Evolutionary conservation across 192 early-diverging fungal species (phyloP).

Genomic region (Dissophora globulifera): DNA sequence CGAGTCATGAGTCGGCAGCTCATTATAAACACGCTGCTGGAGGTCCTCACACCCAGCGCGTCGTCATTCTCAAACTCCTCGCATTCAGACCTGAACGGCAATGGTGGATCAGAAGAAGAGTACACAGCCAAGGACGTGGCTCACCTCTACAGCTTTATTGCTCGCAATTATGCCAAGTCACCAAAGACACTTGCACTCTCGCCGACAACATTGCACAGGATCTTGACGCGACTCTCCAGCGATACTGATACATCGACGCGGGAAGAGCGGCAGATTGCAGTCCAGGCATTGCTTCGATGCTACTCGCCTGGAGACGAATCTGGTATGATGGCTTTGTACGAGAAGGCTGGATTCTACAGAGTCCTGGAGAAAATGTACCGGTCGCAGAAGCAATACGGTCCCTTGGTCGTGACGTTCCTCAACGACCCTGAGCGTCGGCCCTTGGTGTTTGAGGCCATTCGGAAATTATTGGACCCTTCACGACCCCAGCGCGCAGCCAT

Average conservation of each 20-base stretch:
- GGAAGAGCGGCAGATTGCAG: constrained; percentile 63
- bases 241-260: constrained; percentile 58
- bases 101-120: constrained; percentile 12
- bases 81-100: constrained; percentile 19
- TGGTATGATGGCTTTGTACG: constrained; percentile 61
- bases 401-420: constrained; percentile 62
- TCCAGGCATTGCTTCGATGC: constrained; percentile 62
- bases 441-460: constrained; percentile 64
- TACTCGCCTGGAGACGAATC: constrained; percentile 65
- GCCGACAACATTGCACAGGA: constrained; percentile 62
- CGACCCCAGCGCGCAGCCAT: constrained; percentile 36
- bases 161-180: constrained; percentile 64
- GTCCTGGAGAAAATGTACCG: constrained; percentile 67
- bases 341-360: constrained; percentile 66
- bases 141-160: constrained; percentile 67
- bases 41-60: constrained; percentile 59
- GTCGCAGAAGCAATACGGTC: constrained; percentile 64
- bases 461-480: constrained; percentile 51
- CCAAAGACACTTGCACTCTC: constrained; percentile 65
- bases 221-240: constrained; percentile 58
- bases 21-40: constrained; percentile 67
- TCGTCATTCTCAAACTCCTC: constrained; percentile 43
- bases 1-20: constrained; percentile 67
- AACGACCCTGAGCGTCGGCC: constrained; percentile 61
- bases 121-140: constrained; percentile 51